Percentiles rank a stretch among this genome's conserved stretches.
These are phyloP conservation scores for Choiromyces venosus DNA, from an alignment of 495 filamentous ascomycete species.

Conservation along the genomic window DNA sequence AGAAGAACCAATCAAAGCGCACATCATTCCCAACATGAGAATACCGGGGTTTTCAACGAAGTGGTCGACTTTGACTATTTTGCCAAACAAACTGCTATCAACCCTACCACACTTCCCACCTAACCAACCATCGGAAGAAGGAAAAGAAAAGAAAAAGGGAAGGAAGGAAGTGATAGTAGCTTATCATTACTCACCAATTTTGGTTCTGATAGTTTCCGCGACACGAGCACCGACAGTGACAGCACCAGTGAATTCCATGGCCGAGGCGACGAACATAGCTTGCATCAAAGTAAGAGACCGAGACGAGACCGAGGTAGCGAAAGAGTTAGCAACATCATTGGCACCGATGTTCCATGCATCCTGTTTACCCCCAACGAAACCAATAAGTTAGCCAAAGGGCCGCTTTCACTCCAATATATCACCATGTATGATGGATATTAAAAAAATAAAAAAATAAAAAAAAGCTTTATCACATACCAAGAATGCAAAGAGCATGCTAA, in stretches of 20 bases:
- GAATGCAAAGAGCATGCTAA: constrained; percentile 70
- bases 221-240: constrained; percentile 60
- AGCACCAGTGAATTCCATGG: constrained; percentile 64
- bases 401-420: background rate
- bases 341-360: constrained; percentile 46
- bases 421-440: background rate
- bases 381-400: background rate
- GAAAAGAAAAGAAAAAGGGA: background rate
- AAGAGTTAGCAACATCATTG: constrained; percentile 75
- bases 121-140: background rate
- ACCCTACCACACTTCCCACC: background rate
- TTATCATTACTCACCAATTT: constrained; percentile 47
- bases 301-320: constrained; percentile 65
- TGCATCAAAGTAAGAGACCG: constrained; percentile 61
- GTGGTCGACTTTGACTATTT: constrained; percentile 47
- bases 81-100: background rate
- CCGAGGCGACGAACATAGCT: constrained; percentile 61
- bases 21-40: constrained; percentile 60
- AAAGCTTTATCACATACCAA: constrained; percentile 46
- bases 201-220: constrained; percentile 62
- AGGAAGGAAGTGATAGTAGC: background rate
- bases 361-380: constrained; percentile 36
- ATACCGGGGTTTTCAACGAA: constrained; percentile 53
- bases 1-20: constrained; percentile 56
- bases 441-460: constrained; percentile 12